These are phyloP conservation scores for Discostella pseudostelligera DNA, from an alignment of 108 stramenopile species.

Conservation along the genomic window DNA sequence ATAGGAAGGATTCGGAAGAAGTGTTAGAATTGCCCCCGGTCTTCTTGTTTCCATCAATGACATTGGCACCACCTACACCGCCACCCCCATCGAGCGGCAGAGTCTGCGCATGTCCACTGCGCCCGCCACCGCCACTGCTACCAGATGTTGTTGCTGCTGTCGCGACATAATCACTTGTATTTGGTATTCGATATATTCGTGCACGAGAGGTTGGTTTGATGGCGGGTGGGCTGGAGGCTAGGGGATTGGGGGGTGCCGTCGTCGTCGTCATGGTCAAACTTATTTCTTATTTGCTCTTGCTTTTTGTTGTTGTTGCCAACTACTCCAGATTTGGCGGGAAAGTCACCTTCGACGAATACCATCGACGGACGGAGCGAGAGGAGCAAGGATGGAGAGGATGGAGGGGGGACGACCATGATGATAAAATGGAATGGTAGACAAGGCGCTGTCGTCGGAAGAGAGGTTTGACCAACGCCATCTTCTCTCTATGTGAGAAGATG, in stretches of 20 bases:
- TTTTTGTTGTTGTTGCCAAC: too few relatives aligned
- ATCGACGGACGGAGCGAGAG: too few relatives aligned
- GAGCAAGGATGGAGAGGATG: too few relatives aligned
- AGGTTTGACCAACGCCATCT: too few relatives aligned
- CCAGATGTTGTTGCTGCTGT: background rate
- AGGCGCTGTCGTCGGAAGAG: too few relatives aligned
- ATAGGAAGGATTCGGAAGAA: constrained; percentile 32
- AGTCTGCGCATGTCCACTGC: background rate
- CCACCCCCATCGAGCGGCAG: background rate
- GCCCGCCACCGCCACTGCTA: background rate
- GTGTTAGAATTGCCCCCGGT: background rate
- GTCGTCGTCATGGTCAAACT: background rate
- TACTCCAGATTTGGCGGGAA: too few relatives aligned
- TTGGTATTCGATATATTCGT: constrained; percentile 41
- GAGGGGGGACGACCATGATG: too few relatives aligned
- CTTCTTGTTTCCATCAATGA: too few relatives aligned
- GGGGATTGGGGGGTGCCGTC: background rate
- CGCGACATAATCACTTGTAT: constrained; percentile 18
- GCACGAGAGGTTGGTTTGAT: constrained; percentile 40
- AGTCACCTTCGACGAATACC: too few relatives aligned
- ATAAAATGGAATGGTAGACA: too few relatives aligned
- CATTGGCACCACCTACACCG: background rate
- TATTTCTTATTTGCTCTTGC: too few relatives aligned
- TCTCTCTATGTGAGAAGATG: too few relatives aligned
- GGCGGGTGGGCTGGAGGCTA: background rate